Base-by-base conservation (phyloP, 768 basidiomycete species). In the Russula vinacea region DNA sequence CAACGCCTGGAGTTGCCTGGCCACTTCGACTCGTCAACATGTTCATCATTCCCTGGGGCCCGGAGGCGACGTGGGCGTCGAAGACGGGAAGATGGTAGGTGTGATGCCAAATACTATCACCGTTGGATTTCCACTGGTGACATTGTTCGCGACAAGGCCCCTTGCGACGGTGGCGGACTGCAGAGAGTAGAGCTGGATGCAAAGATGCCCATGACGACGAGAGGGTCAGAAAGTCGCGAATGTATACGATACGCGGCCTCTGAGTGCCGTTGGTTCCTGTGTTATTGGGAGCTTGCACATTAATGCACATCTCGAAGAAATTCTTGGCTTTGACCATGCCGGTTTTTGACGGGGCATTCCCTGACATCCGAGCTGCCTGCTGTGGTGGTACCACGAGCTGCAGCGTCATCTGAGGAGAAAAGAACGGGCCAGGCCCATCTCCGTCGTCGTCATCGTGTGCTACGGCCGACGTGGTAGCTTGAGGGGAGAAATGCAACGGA, bases 21-120 rank as follows among this genome's bases (percentile, higher is more conserved):
- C 76, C 57, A 54, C 71, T 78, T 51, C 79, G 79, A 67, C 74
- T 81, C 74, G 80, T 80, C 37, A 83, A 73, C 54, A 83, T 68
- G 66, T 76, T 80, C 58, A 83, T 69, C 8, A 84, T 64, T 40
- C 77, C 76, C 16, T 70, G 77, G 5, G 65, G 52, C 70, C 70
- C 1, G 70, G 51, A 26, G 71, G 73, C 17, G 78, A 70, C 2
- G 75, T 65, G 29, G 71, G 62, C 6, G 69, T 51, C 2, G 73
- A 68, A 32, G 71, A 67, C n/a, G 83, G 80, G 16, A 84, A 76
- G n/a, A 93, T 76, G 4, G 90, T 77, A 32, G 94, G 92, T 0
- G 89, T 87, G 70, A 92, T 85, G n/a, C 93, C 92, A 70, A 96
- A 90, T 19, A 97, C 79, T 53, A 97, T 92, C 9, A 87, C 84